Base-by-base conservation (phyloP, 108 stramenopile species). In the Cyclostephanos tholiformis region DNA sequence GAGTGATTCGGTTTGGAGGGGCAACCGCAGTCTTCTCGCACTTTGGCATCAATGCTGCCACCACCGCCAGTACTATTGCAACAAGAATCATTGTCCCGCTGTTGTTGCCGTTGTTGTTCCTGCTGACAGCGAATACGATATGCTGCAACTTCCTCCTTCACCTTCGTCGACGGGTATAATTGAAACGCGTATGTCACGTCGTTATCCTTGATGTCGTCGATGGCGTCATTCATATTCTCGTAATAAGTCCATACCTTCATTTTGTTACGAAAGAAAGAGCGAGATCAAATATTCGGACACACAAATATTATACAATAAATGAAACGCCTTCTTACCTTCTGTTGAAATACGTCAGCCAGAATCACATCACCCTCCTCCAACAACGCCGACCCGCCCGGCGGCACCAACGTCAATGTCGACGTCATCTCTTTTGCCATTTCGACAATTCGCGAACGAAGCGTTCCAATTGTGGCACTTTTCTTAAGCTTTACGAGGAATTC, bases 161-260 rank as follows among this genome's bases (percentile, higher is more conserved):
- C 66, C 49, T 65, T 76, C 39, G 63, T 60, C 58, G 82, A 43
- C 9, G 86, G 70, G 17, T 12, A 46, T 20, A 94, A 62, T 52
- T 92, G 77, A 77, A 81, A 91, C 1, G 89, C 80, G 56, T 74
- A 88, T 7, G 86, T 89, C n/a, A 60, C 62, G 72, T 95, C 94
- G n/a, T 65, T 75, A 29, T 91, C 90, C 35, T 74, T 76, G 65
- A 95, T 89, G 52, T 57, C 67, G 51, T 88, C 87, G 39, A 95
- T 69, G 41, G 82, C 66, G 44, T 88, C 65, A 49, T 71, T 63
- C 11, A 58, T 51, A 1, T 80, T 48, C 58, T 87, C 80, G 74
- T 71, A 82, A 11, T 66, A 78, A 41, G 72, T 84, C 71, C 71
- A 75, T 56, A 59, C 56, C 61, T 58, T 30, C 0, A 55, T 46